phyloP scores from a whole-genome alignment of 306 rosid genomes.

The Vigna radiata region DNA sequence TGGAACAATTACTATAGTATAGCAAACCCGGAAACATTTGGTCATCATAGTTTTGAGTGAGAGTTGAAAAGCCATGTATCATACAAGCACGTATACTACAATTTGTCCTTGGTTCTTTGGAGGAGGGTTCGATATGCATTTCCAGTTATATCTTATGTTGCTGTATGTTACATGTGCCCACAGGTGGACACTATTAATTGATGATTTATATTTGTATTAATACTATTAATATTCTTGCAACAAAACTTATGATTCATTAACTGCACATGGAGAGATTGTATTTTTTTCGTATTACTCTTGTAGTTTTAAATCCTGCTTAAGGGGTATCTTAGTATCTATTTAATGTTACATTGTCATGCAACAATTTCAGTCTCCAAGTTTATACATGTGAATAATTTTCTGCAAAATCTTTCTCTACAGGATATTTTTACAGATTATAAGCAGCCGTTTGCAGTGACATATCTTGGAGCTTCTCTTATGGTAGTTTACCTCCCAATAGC shows the following conservation, averaged over 20 bases:
- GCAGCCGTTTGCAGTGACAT: conserved; percentile 98
- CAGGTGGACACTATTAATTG: conserved; percentile 19
- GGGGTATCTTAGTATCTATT: neutral
- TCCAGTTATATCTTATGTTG: conserved; percentile 15
- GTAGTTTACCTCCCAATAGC: conserved; percentile 98
- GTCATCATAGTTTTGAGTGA: neutral
- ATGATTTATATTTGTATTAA: conserved; percentile 18
- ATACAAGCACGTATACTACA: neutral
- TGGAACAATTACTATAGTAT: neutral
- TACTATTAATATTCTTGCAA: neutral
- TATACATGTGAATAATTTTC: conserved; percentile 37
- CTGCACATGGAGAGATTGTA: neutral
- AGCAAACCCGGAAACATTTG: neutral
- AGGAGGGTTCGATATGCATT: conserved; percentile 6
- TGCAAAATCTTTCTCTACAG: conserved; percentile 56
- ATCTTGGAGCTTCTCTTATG: conserved; percentile 99
- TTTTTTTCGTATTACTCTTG: neutral
- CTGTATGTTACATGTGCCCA: conserved; percentile 11
- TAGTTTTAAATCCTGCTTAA: conserved; percentile 26
- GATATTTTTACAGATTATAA: conserved; percentile 81
- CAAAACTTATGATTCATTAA: conserved; percentile 10
- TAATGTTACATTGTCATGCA: conserved; percentile 24
- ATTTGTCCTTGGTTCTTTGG: neutral
- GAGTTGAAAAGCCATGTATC: neutral
- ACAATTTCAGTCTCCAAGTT: conserved; percentile 25